A percentile compares a stretch with the other conserved stretches of the same genome.
These are phyloP conservation scores for Pseudogymnoascus verrucosus DNA, from an alignment of 2,329 filamentous ascomycete genomes.

Conservation along the genomic window DNA sequence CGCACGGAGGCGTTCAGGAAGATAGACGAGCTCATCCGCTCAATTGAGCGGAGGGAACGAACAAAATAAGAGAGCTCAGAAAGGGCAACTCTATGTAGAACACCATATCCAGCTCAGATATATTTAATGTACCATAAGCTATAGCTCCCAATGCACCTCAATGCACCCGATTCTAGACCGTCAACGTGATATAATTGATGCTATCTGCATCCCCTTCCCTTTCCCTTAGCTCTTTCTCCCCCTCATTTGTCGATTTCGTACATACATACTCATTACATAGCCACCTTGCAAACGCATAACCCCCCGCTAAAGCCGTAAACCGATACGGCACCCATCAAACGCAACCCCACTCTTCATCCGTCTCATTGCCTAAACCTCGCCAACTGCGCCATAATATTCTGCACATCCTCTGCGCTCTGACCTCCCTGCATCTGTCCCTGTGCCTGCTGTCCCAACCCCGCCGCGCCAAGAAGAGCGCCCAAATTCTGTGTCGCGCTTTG, in stretches of 20 bases:
- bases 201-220: neutral
- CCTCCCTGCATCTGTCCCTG: conserved; percentile 20
- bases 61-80: neutral
- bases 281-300: neutral
- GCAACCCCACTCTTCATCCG: neutral
- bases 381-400: conserved; percentile 68
- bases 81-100: neutral
- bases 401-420: conserved; percentile 46
- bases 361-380: conserved; percentile 52
- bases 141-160: neutral
- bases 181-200: neutral
- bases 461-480: conserved; percentile 21
- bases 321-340: neutral
- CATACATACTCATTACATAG: conserved; percentile 5
- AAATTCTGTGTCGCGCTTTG: conserved; percentile 21
- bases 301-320: neutral
- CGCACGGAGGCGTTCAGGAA: neutral
- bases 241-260: conserved; percentile 9
- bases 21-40: neutral
- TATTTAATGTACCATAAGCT: neutral
- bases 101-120: conserved; percentile 2
- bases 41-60: neutral
- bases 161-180: neutral
- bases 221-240: neutral
- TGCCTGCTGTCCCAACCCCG: conserved; percentile 14